Evolutionary conservation across 768 basidiomycete genomes (phyloP), one percentile per base, ranked within the genome.

Genomic region (Agaricus sinodeliciosus): DNA sequence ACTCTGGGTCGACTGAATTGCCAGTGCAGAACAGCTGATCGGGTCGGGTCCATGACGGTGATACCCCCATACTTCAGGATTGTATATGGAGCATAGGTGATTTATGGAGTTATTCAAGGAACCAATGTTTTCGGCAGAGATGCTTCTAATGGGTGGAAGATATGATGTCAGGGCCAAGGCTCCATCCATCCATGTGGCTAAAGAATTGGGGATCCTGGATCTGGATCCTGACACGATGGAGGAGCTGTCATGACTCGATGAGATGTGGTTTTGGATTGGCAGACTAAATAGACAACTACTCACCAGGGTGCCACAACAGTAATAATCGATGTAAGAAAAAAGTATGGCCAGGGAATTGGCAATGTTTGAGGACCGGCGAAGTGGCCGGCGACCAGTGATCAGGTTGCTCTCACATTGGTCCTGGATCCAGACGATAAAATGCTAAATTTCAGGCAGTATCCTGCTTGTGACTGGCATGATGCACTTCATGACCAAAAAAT

Each of bases 1-100:
- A 15, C 25, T 26, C 7, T 16, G 27, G 11, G 42, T 36, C 8
- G 11, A 25, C 37, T 34, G 12, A 48, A 3, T 9, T 25, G 40
- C 40, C 13, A n/a, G n/a, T 8, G n/a, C 8, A 16, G n/a, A n/a
- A 22, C 19, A 19, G 8, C 18, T 19, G 19, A 9, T 13, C 9
- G 36, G 26, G 28, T 26, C 43, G 35, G 45, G 22, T 40, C 27
- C 43, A 51, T 69, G 70, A 18, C 80, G 72, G 16, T 76, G 74
- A 18, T 78, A 79, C 8, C 83, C 84, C 37, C 81, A 76, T 1
- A 89, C 79, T 35, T 73, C 73, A 2, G 88, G 85, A 46, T 68
- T 78, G 65, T 82, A 89, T 11, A 88, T 64, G 7, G 58, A 54
- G 3, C 72, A 72, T 9, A 90, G 71, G 55, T 81, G 82, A 19